These are phyloP conservation scores for Trichosporon faecale DNA, from an alignment of 1,284 basidiomycete genomes.

Conservation along the genomic window DNA sequence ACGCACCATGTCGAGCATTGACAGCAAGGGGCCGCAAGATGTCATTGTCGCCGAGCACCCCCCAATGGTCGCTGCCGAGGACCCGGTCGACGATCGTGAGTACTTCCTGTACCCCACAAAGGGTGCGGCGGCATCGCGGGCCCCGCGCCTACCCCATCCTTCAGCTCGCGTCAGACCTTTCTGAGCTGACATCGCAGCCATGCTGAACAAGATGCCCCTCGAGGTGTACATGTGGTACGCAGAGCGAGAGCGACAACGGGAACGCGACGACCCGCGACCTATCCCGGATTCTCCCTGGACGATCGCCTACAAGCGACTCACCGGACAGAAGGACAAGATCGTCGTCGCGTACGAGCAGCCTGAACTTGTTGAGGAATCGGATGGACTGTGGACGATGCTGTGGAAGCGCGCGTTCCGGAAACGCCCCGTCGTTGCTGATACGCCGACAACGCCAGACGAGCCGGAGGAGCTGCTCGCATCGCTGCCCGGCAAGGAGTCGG, in stretches of 20 bases:
- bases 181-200: slow-evolving; percentile 14
- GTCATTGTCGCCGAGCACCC: neutral
- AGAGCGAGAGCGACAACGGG: slow-evolving; percentile 19
- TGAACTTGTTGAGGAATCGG: neutral
- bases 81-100: slow-evolving; percentile 21
- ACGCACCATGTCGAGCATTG: neutral
- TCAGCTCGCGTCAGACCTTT: no score
- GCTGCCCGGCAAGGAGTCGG: neutral
- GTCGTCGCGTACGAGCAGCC: slow-evolving; percentile 3
- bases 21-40: neutral
- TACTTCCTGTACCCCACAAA: neutral
- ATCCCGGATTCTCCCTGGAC: slow-evolving; percentile 25
- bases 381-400: slow-evolving; percentile 6
- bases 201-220: slow-evolving; percentile 23
- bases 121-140: no score
- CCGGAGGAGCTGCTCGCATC: neutral
- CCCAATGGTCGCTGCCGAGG: slow-evolving; percentile 12
- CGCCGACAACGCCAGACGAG: neutral
- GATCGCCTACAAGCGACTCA: slow-evolving; percentile 15
- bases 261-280: slow-evolving; percentile 21
- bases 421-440: no score
- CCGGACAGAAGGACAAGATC: slow-evolving; percentile 12
- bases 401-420: neutral
- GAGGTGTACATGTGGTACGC: slow-evolving; percentile 28
- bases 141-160: no score